phyloP scores from a whole-genome alignment of 2,329 filamentous ascomycete species.

The Chaetomium olivaceum region DNA sequence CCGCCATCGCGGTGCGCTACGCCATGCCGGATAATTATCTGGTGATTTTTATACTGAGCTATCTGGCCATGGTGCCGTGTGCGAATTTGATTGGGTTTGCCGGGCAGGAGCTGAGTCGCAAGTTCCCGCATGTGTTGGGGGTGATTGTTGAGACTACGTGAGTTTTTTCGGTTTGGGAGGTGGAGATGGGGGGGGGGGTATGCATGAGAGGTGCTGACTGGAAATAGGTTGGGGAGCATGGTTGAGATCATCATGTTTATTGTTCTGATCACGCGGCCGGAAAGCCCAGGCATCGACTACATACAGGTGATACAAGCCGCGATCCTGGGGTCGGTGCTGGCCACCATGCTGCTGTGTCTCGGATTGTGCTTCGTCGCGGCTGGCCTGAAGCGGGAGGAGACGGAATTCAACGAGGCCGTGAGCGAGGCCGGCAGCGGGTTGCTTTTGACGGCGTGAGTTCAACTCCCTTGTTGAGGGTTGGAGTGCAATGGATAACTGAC shows the following conservation, averaged over 20 bases:
- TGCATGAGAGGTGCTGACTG: constrained; percentile 2
- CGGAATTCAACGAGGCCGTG: constrained; percentile 72
- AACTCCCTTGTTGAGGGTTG: not conserved
- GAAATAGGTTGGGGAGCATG: constrained; percentile 61
- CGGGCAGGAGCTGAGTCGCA: constrained; percentile 69
- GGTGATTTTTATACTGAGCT: constrained; percentile 68
- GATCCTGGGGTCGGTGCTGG: constrained; percentile 79
- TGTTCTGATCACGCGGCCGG: constrained; percentile 57
- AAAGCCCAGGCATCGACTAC: constrained; percentile 38
- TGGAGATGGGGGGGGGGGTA: too few species aligned
- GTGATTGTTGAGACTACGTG: constrained; percentile 61
- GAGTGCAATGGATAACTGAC: not conserved
- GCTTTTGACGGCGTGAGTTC: constrained; percentile 72
- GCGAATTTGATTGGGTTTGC: constrained; percentile 76
- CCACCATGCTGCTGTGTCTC: constrained; percentile 77
- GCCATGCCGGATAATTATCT: constrained; percentile 49
- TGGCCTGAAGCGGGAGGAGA: constrained; percentile 66
- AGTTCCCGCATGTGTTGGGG: constrained; percentile 72
- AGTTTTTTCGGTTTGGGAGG: constrained; percentile 26
- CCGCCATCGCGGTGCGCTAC: constrained; percentile 64
- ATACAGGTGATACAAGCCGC: constrained; percentile 79
- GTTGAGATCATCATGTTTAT: constrained; percentile 85
- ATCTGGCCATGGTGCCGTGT: constrained; percentile 75
- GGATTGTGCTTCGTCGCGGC: constrained; percentile 79
- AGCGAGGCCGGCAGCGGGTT: constrained; percentile 78